These are phyloP conservation scores for Shiraia sp. DNA, from an alignment of 2,329 filamentous ascomycete genomes.

Conservation along the genomic window DNA sequence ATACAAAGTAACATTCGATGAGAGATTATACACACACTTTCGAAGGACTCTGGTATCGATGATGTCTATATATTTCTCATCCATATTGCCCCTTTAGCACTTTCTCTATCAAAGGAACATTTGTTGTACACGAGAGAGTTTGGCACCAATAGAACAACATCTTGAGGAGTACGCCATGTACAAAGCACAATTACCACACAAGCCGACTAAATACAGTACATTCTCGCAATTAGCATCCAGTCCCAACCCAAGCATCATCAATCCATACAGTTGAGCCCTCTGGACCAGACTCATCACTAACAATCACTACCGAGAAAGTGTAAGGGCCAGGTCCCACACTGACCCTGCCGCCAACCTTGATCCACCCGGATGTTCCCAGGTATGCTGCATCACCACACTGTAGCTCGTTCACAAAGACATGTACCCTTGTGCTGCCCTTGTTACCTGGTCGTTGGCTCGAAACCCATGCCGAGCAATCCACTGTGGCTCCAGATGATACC, in stretches of 20 bases:
- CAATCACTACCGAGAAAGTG: slow-evolving; percentile 15
- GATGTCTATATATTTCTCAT: too few species aligned
- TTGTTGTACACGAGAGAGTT: too few species aligned
- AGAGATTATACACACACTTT: too few species aligned
- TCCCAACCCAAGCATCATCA: slow-evolving; percentile 18
- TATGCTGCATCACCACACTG: slow-evolving; percentile 13
- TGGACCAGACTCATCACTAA: slow-evolving; percentile 14
- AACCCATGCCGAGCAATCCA: slow-evolving; percentile 20
- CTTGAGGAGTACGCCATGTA: too few species aligned
- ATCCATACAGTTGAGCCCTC: slow-evolving; percentile 16
- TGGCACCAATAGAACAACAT: too few species aligned
- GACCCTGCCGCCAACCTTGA: slow-evolving; percentile 9
- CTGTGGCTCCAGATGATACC: not conserved
- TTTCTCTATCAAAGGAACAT: too few species aligned
- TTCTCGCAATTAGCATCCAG: slow-evolving; percentile 17
- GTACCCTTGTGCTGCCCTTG: slow-evolving; percentile 12
- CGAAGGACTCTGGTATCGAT: too few species aligned
- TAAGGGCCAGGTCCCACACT: slow-evolving; percentile 9
- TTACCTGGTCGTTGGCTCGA: slow-evolving; percentile 5
- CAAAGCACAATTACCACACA: too few species aligned
- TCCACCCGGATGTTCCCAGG: slow-evolving; percentile 10
- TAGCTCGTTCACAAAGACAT: slow-evolving; percentile 18
- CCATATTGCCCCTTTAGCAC: too few species aligned
- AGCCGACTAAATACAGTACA: too few species aligned
- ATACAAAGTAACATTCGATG: too few species aligned